Conservation (phyloP, 2,329 filamentous ascomycete species). For the Madurella fahalii region DNA sequence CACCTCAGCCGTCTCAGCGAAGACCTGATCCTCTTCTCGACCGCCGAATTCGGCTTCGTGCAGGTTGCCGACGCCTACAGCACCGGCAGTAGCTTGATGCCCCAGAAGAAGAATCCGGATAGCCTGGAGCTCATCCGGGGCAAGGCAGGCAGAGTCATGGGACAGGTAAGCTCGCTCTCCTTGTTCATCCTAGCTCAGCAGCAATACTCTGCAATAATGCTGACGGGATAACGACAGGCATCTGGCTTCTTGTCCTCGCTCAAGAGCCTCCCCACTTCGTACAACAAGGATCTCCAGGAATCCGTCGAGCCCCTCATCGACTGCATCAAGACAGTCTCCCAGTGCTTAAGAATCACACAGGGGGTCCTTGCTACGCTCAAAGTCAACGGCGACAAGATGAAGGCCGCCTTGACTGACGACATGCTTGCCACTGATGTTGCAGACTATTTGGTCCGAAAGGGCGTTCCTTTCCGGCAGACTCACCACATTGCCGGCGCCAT, state of each 20-base stretch:
- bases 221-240: constrained; percentile 5
- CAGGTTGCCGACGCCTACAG: constrained; percentile 74
- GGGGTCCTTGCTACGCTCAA: constrained; percentile 72
- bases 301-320: constrained; percentile 82
- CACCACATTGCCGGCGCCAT: constrained; percentile 76
- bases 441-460: constrained; percentile 64
- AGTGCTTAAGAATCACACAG: constrained; percentile 78
- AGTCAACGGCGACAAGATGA: constrained; percentile 70
- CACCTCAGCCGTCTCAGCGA: constrained; percentile 72
- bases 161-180: constrained; percentile 57
- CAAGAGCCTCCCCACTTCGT: constrained; percentile 71
- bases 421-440: constrained; percentile 76
- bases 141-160: constrained; percentile 72
- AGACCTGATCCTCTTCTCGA: constrained; percentile 80
- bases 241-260: constrained; percentile 70
- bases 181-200: neutral
- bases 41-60: constrained; percentile 72
- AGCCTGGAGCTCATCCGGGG: constrained; percentile 68
- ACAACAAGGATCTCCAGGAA: constrained; percentile 93
- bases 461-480: constrained; percentile 77
- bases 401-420: constrained; percentile 70
- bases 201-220: neutral
- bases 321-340: constrained; percentile 72
- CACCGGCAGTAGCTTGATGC: constrained; percentile 73
- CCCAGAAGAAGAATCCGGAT: constrained; percentile 81